Base-by-base conservation (phyloP, 306 rosid species). In the Chamaecrista fasciculata region DNA sequence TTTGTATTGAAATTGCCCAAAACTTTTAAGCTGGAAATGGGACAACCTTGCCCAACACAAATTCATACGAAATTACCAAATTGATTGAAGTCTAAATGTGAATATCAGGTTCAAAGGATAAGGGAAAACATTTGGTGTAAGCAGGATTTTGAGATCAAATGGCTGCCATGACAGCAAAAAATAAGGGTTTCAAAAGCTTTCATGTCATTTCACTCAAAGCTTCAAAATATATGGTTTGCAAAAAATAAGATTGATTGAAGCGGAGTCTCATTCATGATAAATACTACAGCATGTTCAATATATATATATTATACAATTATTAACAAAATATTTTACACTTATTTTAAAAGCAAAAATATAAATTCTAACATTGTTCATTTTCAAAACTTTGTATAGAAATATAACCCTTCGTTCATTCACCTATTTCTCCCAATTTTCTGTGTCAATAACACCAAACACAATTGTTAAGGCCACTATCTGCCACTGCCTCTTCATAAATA, bases 251-350 rank as follows among this genome's bases (percentile, higher is more conserved):
- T 44, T 11, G 62, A 51, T 29, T 69, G 23, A 23, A 55, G 43
- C 29, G 49, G 60, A 76, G 50, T 76, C 36, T 72, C 70, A 59
- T 56, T 46, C 4, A 33, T n/a, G n/a, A n/a, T n/a, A n/a, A n/a
- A n/a, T n/a, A n/a, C n/a, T n/a, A n/a, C n/a, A n/a, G n/a, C n/a
- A n/a, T n/a, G n/a, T n/a, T n/a, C n/a, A n/a, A n/a, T n/a, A n/a
- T n/a, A n/a, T n/a, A n/a, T n/a, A n/a, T n/a, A n/a, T n/a, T n/a
- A n/a, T n/a, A n/a, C n/a, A n/a, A n/a, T n/a, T n/a, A n/a, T n/a
- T n/a, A n/a, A n/a, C n/a, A n/a, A n/a, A n/a, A n/a, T n/a, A n/a
- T n/a, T n/a, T n/a, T n/a, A n/a, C n/a, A n/a, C n/a, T n/a, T n/a
- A n/a, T n/a, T n/a, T n/a, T n/a, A n/a, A n/a, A n/a, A n/a, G n/a